Base-by-base conservation (phyloP, 495 filamentous ascomycete species). In the Arthonia radiata region DNA sequence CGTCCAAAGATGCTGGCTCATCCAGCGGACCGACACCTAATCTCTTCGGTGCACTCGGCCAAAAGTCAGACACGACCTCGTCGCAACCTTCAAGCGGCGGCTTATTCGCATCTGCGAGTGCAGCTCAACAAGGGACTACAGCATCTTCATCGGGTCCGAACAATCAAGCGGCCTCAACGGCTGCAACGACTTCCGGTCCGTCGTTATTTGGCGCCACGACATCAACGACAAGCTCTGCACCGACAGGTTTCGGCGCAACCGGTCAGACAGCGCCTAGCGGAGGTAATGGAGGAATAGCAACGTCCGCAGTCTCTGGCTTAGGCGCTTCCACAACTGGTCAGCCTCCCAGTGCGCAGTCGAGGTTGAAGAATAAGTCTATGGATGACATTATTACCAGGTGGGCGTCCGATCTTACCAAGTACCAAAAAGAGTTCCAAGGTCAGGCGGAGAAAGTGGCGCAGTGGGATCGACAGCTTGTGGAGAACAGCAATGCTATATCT, bases 351-450 rank as follows among this genome's bases (percentile, higher is more conserved):
- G 61, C 71, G 13, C 63, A 78, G 38, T 83, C 83, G 2, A 77
- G 86, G 8, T 54, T 99, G 13, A 91, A 89, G 54, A 90, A 91
- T 44, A 94, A 90, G 53, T 89, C 83, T 1, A 94, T 99, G 83
- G 86, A 94, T 40, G 89, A 99, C 45, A 94, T 99, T 37, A 80
- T 99, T 39, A 92, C 75, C n/a, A 66, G 78, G 11, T 99, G 89
- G 89, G 86, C 86, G 0, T 72, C 77, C 0, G 86, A 94, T 42
- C 62, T 94, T 15, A 69, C 77, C 31, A 86, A 89, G 40, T 92
- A 94, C 42, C 82, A 93, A 43, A 80, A 83, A 42, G 77, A 91
- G 24, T 99, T 94, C 54, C 75, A 80, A 30, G 57, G 67, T 3
- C 80, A 93, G 42, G 89, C 89, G 0, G 49, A 67, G 31, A 73